phyloP scores from a whole-genome alignment of 176 grass and related monocot species.

The Phyllostachys edulis region DNA sequence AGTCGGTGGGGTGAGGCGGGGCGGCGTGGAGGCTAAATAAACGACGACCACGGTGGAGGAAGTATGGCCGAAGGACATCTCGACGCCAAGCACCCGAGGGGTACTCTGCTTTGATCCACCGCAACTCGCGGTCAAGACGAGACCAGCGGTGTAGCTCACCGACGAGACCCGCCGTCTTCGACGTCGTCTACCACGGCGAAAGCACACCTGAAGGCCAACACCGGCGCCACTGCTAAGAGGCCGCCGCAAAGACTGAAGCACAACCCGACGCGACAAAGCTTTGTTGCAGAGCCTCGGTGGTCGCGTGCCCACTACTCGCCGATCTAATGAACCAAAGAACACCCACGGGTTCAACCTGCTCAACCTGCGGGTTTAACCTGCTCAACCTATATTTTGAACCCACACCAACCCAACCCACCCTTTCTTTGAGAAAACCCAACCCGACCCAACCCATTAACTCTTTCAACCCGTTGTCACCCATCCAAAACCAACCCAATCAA shows the following conservation, averaged over 20 bases:
- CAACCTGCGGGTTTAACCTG: no score
- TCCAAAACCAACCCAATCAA: no score
- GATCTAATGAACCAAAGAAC: no score
- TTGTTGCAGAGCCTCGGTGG: conserved; percentile 56
- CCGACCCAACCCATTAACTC: no score
- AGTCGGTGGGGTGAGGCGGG: conserved; percentile 44
- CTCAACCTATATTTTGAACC: no score
- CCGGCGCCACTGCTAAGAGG: background rate
- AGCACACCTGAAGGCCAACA: conserved; percentile 54
- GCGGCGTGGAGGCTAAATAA: conserved; percentile 39
- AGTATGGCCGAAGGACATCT: conserved; percentile 94
- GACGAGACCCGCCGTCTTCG: conserved; percentile 63
- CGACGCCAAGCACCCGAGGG: conserved; percentile 67
- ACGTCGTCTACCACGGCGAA: conserved; percentile 76
- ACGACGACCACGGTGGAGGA: conserved; percentile 84
- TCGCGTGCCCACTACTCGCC: no score
- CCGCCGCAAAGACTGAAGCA: conserved; percentile 2
- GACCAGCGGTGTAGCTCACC: conserved; percentile 77
- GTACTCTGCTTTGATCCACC: conserved; percentile 89
- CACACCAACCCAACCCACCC: no score
- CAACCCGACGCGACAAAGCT: conserved; percentile 35
- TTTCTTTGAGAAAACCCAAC: no score
- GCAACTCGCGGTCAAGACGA: conserved; percentile 60
- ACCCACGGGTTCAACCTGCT: no score
- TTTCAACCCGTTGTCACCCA: no score